Conservation (phyloP, 2,329 filamentous ascomycete genomes). For the Diaporthe aspalathi region DNA sequence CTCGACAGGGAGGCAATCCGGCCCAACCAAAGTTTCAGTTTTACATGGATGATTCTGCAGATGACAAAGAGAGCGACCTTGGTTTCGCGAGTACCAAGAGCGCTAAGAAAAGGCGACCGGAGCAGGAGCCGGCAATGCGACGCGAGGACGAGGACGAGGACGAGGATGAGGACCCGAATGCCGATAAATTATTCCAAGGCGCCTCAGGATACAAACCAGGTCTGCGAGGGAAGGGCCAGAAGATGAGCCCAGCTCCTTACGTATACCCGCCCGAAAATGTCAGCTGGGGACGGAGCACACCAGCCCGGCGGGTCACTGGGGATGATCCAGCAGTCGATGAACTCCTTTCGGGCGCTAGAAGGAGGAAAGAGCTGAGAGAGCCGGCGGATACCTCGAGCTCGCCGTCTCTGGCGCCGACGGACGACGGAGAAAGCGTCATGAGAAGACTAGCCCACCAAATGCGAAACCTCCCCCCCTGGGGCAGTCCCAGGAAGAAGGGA, state of each 20-base stretch:
- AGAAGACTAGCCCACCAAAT: neutral
- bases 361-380: neutral
- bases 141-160: neutral
- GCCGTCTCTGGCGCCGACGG: neutral
- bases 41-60: neutral
- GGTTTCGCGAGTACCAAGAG: fast-evolving
- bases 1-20: fast-evolving
- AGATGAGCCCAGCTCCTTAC: no score
- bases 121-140: neutral
- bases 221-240: neutral
- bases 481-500: neutral
- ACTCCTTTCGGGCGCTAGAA: neutral
- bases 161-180: neutral
- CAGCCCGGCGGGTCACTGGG: neutral
- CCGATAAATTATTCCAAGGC: neutral
- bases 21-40: neutral
- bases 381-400: no score
- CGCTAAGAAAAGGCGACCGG: neutral
- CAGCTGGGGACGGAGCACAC: neutral
- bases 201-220: neutral
- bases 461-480: neutral
- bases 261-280: neutral
- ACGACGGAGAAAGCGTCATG: neutral
- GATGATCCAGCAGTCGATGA: neutral
- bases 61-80: neutral